These are phyloP conservation scores for Actinomucor elegans DNA, from an alignment of 371 early-diverging fungal genomes.

Conservation along the genomic window DNA sequence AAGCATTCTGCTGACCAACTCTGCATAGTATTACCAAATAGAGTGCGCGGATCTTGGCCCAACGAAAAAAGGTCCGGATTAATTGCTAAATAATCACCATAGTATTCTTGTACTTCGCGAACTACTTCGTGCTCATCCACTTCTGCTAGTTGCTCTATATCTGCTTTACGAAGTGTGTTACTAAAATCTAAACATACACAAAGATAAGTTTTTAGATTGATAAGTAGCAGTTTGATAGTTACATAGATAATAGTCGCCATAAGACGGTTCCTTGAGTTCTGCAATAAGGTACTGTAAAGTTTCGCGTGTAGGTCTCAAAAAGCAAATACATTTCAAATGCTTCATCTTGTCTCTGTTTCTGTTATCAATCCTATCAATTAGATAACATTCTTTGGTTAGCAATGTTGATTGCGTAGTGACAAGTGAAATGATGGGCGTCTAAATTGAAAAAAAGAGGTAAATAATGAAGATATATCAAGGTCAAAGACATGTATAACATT, in stretches of 20 bases:
- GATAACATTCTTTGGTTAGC: slow-evolving; percentile 87
- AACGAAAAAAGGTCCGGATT: slow-evolving; percentile 84
- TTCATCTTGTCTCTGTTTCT: slow-evolving; percentile 83
- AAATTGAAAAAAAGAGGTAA: no score
- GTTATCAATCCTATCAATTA: slow-evolving; percentile 92
- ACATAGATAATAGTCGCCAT: slow-evolving; percentile 94
- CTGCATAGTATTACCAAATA: slow-evolving; percentile 69
- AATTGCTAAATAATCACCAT: slow-evolving; percentile 88
- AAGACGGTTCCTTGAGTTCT: slow-evolving; percentile 88
- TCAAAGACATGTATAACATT: no score
- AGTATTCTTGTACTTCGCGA: slow-evolving; percentile 94
- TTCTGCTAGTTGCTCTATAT: slow-evolving; percentile 92
- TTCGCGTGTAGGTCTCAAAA: slow-evolving; percentile 84
- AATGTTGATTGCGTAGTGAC: slow-evolving; percentile 90
- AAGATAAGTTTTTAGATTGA: no score
- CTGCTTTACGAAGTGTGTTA: slow-evolving; percentile 85
- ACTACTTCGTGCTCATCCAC: slow-evolving; percentile 93
- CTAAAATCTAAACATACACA: slow-evolving; percentile 68
- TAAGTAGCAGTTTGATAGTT: slow-evolving; percentile 1
- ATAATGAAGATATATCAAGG: no score
- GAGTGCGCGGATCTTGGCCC: slow-evolving; percentile 61
- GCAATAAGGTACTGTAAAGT: slow-evolving; percentile 82
- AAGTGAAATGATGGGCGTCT: slow-evolving; percentile 92
- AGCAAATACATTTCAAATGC: slow-evolving; percentile 92
- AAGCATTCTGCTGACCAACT: slow-evolving; percentile 80